These are phyloP conservation scores for Tolypocladium nubicola DNA, from an alignment of 2,329 filamentous ascomycete species.

Conservation along the genomic window DNA sequence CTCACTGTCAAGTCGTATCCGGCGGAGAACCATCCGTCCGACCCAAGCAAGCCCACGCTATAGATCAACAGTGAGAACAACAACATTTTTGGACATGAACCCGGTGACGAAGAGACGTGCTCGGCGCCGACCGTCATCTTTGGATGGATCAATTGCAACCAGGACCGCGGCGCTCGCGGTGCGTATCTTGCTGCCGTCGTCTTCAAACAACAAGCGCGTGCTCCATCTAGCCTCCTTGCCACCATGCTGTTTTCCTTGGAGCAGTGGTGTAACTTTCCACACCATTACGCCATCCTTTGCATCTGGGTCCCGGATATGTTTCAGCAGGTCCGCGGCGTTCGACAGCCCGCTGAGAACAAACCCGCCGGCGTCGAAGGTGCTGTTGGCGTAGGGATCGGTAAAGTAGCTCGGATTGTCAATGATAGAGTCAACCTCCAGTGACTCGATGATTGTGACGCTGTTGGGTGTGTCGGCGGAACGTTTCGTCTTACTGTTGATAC, in stretches of 20 bases:
- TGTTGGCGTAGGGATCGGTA: conserved; percentile 36
- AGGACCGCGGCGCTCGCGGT: conserved; percentile 40
- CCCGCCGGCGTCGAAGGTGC: conserved; percentile 37
- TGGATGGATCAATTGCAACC: conserved; percentile 37
- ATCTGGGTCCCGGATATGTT: conserved; percentile 17
- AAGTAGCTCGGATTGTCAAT: conserved; percentile 52
- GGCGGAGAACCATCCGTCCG: background rate
- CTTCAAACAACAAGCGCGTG: conserved; percentile 41
- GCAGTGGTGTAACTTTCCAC: conserved; percentile 21
- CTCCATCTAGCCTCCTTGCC: conserved; percentile 21
- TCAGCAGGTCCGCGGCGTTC: conserved; percentile 24
- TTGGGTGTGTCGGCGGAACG: conserved; percentile 3
- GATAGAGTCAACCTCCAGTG: conserved; percentile 29
- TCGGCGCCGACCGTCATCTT: conserved; percentile 30
- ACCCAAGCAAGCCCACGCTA: background rate
- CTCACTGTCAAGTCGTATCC: background rate
- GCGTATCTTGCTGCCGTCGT: conserved; percentile 41
- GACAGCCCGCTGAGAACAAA: conserved; percentile 39
- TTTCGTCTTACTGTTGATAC: conserved; percentile 10
- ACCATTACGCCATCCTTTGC: conserved; percentile 34
- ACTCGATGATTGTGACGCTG: conserved; percentile 23
- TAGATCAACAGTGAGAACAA: conserved; percentile 40
- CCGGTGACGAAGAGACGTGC: conserved; percentile 51
- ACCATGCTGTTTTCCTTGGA: conserved; percentile 2
- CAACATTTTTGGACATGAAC: conserved; percentile 34